phyloP scores from a whole-genome alignment of 176 grass and related monocot genomes.

The Lolium perenne region DNA sequence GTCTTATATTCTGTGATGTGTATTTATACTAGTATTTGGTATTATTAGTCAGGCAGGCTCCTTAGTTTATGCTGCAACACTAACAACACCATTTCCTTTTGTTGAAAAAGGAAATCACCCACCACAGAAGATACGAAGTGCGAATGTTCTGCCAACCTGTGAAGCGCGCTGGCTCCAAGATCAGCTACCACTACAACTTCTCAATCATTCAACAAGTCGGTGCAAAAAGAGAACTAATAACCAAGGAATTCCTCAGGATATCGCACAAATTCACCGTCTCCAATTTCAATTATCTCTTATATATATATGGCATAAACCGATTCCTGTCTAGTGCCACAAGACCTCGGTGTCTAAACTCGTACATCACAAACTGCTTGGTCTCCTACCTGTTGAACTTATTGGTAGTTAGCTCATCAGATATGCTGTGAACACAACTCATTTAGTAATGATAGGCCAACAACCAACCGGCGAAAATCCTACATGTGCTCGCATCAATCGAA shows the following conservation, averaged over 20 bases:
- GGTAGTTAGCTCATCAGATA: not conserved
- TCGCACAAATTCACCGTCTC: too few relatives aligned
- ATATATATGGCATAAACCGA: too few relatives aligned
- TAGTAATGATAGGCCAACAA: not conserved
- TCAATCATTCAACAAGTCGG: too few relatives aligned
- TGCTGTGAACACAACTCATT: not conserved
- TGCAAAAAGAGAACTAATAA: conserved; percentile 15
- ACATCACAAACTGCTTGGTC: not conserved
- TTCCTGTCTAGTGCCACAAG: too few relatives aligned
- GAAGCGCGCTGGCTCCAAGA: not conserved
- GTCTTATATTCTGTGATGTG: not conserved
- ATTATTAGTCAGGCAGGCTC: not conserved
- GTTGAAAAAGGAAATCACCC: too few relatives aligned
- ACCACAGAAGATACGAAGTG: not conserved
- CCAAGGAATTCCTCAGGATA: not conserved
- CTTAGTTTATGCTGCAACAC: not conserved
- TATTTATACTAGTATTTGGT: too few relatives aligned
- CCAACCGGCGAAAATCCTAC: conserved; percentile 10
- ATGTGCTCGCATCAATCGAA: not conserved
- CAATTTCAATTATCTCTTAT: too few relatives aligned
- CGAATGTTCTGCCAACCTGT: not conserved
- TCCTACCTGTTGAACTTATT: not conserved
- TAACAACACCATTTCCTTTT: not conserved
- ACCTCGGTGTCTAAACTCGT: too few relatives aligned
- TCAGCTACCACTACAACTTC: not conserved